These are phyloP conservation scores for Aquilaria agallochum DNA, from an alignment of 441 rosid species.

Conservation along the genomic window DNA sequence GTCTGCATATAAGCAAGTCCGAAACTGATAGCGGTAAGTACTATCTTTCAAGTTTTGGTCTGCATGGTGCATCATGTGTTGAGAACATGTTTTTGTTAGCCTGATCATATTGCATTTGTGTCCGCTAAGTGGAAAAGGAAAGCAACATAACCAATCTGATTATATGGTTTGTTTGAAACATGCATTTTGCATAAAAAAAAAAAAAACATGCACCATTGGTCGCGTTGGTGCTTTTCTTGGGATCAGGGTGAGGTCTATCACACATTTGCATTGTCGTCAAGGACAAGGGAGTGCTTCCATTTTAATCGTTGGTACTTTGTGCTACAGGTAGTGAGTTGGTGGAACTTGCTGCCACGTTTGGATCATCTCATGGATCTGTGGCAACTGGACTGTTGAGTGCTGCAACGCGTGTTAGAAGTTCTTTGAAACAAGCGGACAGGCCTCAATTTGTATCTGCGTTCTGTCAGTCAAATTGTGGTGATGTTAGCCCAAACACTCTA, in stretches of 20 bases:
- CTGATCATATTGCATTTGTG: too few relatives aligned
- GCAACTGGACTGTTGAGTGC: slow-evolving; percentile 35
- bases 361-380: slow-evolving; percentile 38
- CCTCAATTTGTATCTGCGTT: slow-evolving; percentile 66
- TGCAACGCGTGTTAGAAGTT: slow-evolving; percentile 49
- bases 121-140: too few relatives aligned
- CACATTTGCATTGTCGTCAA: too few relatives aligned
- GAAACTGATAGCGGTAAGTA: slow-evolving; percentile 7
- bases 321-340: slow-evolving; percentile 46
- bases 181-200: too few relatives aligned
- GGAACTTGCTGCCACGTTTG: slow-evolving; percentile 53
- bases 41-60: too few relatives aligned
- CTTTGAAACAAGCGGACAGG: slow-evolving; percentile 29
- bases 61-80: too few relatives aligned
- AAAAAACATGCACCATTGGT: too few relatives aligned
- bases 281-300: slow-evolving; percentile 3
- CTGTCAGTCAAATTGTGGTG: slow-evolving; percentile 78
- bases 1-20: slow-evolving; percentile 10
- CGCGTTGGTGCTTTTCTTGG: too few relatives aligned
- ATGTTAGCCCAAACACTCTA: slow-evolving; percentile 69
- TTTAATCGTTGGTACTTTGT: slow-evolving; percentile 1
- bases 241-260: too few relatives aligned
- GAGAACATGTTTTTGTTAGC: background rate
- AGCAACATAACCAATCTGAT: too few relatives aligned
- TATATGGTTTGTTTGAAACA: background rate